A percentile compares a stretch with the other conserved stretches of the same genome.
These are phyloP conservation scores for Trametopsis cervina DNA, from an alignment of 768 basidiomycete species.

Conservation along the genomic window DNA sequence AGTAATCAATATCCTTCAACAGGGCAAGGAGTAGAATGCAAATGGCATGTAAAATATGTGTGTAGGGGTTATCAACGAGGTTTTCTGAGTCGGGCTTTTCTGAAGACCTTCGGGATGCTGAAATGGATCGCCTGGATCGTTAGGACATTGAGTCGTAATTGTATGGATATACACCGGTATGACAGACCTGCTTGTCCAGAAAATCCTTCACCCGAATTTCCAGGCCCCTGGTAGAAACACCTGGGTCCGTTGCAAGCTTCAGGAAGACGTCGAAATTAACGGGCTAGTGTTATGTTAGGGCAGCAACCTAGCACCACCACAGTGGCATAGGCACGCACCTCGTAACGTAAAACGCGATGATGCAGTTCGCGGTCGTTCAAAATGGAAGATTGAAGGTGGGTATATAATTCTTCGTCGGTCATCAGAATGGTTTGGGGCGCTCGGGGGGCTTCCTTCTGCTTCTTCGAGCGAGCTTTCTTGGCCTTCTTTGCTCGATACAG, in stretches of 20 bases:
- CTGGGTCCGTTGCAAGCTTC: conserved; percentile 30
- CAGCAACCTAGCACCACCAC: no score
- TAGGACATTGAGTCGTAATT: background rate
- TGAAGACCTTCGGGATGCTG: conserved; percentile 33
- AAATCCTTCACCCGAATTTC: conserved; percentile 38
- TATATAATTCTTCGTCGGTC: conserved; percentile 36
- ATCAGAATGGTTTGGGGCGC: conserved; percentile 13
- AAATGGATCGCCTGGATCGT: conserved; percentile 53
- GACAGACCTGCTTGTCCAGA: conserved; percentile 48
- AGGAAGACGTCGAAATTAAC: conserved; percentile 50
- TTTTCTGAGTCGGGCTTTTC: conserved; percentile 20
- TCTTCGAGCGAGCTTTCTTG: background rate
- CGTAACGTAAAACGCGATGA: conserved; percentile 55
- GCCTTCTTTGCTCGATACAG: background rate
- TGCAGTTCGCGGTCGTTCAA: conserved; percentile 40
- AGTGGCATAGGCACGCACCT: no score
- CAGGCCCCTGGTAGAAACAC: conserved; percentile 25
- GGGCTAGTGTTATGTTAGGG: conserved; percentile 34
- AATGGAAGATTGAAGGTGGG: conserved; percentile 35
- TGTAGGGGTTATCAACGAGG: conserved; percentile 8
- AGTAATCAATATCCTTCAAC: background rate
- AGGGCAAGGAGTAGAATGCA: background rate
- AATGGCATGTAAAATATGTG: no score
- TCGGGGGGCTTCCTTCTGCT: conserved; percentile 1
- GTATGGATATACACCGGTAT: background rate